Evolutionary conservation across 176 grass and related monocot species (phyloP).

Genomic region (Pontederia crassipes): DNA sequence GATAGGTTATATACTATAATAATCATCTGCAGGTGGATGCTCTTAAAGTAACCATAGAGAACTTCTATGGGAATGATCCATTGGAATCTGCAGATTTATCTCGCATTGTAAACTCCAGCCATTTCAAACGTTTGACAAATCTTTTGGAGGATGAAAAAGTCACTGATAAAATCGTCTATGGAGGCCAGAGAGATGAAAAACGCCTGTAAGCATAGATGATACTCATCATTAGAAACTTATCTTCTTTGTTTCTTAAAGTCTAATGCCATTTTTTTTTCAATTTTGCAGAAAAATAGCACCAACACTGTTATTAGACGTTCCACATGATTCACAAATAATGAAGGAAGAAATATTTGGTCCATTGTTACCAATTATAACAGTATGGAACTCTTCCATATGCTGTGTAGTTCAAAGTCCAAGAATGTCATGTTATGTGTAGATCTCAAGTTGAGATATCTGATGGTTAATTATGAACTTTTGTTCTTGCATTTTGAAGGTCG

Average conservation of each 20-base stretch:
- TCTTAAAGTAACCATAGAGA: conserved; percentile 51
- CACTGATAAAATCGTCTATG: conserved; percentile 53
- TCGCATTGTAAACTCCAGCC: conserved; percentile 61
- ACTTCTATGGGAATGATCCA: conserved; percentile 76
- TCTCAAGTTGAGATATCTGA: neutral
- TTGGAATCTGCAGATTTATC: conserved; percentile 64
- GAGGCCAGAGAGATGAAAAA: conserved; percentile 59
- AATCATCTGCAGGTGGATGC: conserved; percentile 37
- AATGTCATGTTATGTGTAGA: neutral
- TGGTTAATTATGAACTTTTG: neutral
- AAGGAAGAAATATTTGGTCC: conserved; percentile 72
- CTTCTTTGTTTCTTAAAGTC: too few relatives aligned
- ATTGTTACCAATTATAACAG: conserved; percentile 71
- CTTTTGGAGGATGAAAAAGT: conserved; percentile 66
- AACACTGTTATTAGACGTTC: conserved; percentile 65
- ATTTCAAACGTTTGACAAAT: conserved; percentile 42
- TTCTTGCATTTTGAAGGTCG: conserved; percentile 29
- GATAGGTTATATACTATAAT: neutral
- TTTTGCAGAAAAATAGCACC: conserved; percentile 64
- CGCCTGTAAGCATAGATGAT: conserved; percentile 36
- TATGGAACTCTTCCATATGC: conserved; percentile 20
- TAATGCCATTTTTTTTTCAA: neutral
- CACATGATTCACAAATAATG: conserved; percentile 64
- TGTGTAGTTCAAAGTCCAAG: too few relatives aligned
- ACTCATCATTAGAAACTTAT: too few relatives aligned